Evolutionary conservation across 192 early-diverging fungal species (phyloP).

Genomic region (Coemansia guatemalensis): DNA sequence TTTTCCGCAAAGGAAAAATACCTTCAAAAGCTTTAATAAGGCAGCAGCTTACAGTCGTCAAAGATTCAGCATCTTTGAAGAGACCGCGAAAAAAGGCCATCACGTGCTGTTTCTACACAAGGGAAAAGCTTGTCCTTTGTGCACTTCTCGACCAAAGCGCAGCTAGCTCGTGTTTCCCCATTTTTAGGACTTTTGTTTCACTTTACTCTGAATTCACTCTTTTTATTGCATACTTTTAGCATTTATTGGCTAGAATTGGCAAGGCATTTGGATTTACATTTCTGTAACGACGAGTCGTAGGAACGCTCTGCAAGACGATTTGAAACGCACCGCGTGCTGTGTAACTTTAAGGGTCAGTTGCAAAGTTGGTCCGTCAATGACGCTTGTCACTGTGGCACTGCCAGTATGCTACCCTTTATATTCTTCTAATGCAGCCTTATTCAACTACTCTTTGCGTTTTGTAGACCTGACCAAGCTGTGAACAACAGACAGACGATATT

Average conservation of each 20-base stretch:
- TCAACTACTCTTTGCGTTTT: neutral
- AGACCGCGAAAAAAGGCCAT: neutral
- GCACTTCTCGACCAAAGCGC: no score
- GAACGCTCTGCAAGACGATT: neutral
- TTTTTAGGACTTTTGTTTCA: neutral
- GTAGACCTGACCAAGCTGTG: constrained; percentile 2
- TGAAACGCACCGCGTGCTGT: neutral
- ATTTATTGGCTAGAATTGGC: constrained; percentile 1
- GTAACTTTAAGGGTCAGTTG: neutral
- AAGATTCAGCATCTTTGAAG: neutral
- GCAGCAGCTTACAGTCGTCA: neutral
- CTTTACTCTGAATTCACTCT: constrained; percentile 2
- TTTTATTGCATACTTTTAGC: constrained; percentile 8
- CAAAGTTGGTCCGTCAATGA: neutral
- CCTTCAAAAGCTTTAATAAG: neutral
- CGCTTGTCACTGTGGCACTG: neutral
- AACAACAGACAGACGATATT: neutral
- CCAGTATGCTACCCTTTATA: neutral
- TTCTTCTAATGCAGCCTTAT: constrained; percentile 8
- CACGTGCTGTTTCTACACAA: neutral
- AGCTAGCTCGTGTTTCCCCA: neutral
- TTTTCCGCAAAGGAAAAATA: no score
- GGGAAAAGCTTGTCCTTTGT: neutral
- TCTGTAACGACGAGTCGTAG: neutral
- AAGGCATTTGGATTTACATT: neutral